These are phyloP conservation scores for Pseudophaeomoniella oleicola DNA, from an alignment of 2,329 filamentous ascomycete genomes.

Conservation along the genomic window DNA sequence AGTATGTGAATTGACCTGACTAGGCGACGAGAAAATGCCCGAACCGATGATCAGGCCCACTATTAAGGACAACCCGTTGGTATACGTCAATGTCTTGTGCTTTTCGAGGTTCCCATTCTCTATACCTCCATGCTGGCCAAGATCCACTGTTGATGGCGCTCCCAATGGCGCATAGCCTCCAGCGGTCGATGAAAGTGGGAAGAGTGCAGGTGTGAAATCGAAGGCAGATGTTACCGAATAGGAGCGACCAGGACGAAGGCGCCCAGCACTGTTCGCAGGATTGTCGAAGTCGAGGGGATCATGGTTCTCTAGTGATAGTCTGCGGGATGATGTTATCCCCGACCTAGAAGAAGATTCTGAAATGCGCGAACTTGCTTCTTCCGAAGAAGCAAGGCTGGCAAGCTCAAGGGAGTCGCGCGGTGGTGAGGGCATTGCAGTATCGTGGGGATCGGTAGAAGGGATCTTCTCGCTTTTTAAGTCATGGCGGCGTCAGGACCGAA, in stretches of 20 bases:
- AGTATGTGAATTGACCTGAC: slow-evolving; percentile 80
- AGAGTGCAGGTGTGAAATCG: slow-evolving; percentile 86
- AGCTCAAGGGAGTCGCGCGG: slow-evolving; percentile 90
- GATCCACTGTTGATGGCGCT: slow-evolving; percentile 44
- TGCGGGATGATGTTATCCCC: slow-evolving; percentile 84
- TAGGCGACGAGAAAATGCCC: slow-evolving; percentile 89
- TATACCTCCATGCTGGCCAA: slow-evolving; percentile 41
- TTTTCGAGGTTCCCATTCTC: slow-evolving; percentile 69
- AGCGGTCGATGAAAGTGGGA: slow-evolving; percentile 74
- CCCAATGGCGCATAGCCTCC: slow-evolving; percentile 77
- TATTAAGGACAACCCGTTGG: slow-evolving; percentile 85
- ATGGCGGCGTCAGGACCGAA: slow-evolving; percentile 3
- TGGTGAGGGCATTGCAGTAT: slow-evolving; percentile 11
- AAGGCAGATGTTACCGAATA: slow-evolving; percentile 90
- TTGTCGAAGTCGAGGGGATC: slow-evolving; percentile 52
- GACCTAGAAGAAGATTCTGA: slow-evolving; percentile 61
- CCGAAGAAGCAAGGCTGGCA: slow-evolving; percentile 78
- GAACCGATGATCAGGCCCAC: slow-evolving; percentile 90
- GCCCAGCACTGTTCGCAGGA: slow-evolving; percentile 32
- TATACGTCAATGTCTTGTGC: slow-evolving; percentile 86
- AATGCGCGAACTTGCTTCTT: slow-evolving; percentile 45
- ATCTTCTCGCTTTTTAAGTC: not conserved
- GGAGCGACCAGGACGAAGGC: slow-evolving; percentile 45
- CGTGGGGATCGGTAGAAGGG: not conserved
- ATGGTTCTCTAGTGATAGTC: slow-evolving; percentile 75